phyloP scores from a whole-genome alignment of 2,329 filamentous ascomycete genomes.

The Colletotrichum aenigma region DNA sequence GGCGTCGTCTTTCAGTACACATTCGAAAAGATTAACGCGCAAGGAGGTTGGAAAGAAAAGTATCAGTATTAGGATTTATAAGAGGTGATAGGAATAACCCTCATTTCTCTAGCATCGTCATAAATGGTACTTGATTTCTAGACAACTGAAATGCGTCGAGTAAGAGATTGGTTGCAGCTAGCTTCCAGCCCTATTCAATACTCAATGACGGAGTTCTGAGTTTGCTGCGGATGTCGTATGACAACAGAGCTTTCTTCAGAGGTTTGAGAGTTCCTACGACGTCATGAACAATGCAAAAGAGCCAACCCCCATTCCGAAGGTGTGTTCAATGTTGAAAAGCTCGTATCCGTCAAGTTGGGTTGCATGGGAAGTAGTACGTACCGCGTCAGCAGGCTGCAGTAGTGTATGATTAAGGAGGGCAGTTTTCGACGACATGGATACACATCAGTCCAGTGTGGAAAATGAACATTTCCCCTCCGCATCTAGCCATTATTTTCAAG shows the following conservation, averaged over 20 bases:
- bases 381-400: not conserved
- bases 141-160: not conserved
- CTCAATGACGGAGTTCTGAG: not conserved
- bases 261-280: not conserved
- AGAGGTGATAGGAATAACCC: not conserved
- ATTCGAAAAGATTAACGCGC: not conserved
- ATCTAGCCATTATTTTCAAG: no score
- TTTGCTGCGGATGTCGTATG: not conserved
- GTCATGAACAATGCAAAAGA: not conserved
- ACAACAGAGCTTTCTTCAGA: not conserved
- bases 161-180: not conserved
- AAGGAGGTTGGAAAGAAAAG: not conserved
- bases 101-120: not conserved
- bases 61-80: rapidly evolving
- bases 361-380: not conserved
- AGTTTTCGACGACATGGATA: not conserved
- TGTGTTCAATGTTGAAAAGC: not conserved
- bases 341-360: not conserved
- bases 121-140: not conserved
- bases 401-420: not conserved
- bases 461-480: not conserved
- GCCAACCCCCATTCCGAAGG: not conserved
- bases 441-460: not conserved
- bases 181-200: not conserved
- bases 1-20: not conserved